Evolutionary conservation across 306 rosid species (phyloP).

Genomic region (Rosa lucieae): DNA sequence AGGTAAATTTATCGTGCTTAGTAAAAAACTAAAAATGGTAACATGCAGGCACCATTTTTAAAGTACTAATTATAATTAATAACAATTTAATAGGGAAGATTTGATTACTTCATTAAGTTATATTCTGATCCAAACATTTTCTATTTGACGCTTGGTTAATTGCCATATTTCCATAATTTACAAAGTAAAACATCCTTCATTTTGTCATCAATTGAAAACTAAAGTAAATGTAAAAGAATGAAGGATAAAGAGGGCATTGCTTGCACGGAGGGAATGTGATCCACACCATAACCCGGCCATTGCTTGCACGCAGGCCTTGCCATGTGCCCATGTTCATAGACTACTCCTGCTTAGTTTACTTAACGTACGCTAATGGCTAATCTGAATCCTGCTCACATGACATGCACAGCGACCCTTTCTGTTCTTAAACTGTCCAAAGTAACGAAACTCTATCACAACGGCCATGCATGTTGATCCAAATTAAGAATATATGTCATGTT

Average conservation of each 20-base stretch:
- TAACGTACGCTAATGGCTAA: background rate
- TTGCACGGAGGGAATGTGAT: constrained; percentile 1
- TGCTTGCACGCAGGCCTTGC: background rate
- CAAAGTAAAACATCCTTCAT: background rate
- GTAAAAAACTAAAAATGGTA: background rate
- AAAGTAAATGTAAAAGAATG: background rate
- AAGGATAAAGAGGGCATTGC: constrained; percentile 4
- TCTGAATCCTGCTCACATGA: background rate
- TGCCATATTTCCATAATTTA: background rate
- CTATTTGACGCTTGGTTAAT: background rate
- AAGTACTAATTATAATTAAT: background rate
- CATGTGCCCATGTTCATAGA: background rate
- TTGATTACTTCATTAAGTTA: background rate
- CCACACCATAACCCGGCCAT: background rate
- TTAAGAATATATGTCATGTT: background rate
- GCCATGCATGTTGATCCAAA: background rate
- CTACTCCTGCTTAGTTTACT: background rate
- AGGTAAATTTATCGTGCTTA: background rate
- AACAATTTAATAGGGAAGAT: background rate
- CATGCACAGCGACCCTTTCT: background rate
- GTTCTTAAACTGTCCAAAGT: background rate
- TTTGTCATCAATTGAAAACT: background rate
- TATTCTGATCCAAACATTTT: background rate
- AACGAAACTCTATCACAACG: background rate
- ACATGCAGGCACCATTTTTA: background rate